Percentiles rank a stretch among this genome's conserved stretches.
Evolutionary conservation across 2,329 filamentous ascomycete species (phyloP).

Genomic region (Aspergillus texensis): DNA sequence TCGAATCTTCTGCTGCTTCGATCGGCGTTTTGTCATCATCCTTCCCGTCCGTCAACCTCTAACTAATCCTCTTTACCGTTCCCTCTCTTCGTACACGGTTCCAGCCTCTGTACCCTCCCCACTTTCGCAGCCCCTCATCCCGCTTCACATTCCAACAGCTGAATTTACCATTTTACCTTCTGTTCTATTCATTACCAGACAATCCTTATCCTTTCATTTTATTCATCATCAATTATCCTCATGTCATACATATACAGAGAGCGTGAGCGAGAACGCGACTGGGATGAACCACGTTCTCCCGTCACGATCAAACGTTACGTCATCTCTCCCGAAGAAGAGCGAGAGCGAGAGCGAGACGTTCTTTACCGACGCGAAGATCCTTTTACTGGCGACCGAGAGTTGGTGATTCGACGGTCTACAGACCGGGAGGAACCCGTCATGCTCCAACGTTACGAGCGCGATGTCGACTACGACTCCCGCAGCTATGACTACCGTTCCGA

Average conservation of each 20-base stretch:
- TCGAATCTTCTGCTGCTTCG: background rate
- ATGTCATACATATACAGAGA: constrained; percentile 43
- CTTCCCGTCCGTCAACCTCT: background rate
- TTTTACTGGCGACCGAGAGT: constrained; percentile 40
- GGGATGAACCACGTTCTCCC: constrained; percentile 45
- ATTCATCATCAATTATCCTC: constrained; percentile 9
- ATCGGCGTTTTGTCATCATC: background rate
- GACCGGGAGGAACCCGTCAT: constrained; percentile 48
- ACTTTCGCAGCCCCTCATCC: constrained; percentile 6
- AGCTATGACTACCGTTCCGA: constrained; percentile 47
- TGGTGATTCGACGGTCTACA: constrained; percentile 48
- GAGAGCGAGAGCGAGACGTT: constrained; percentile 35
- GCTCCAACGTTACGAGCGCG: constrained; percentile 54
- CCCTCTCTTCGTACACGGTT: background rate
- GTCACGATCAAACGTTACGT: constrained; percentile 61
- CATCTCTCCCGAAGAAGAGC: constrained; percentile 45
- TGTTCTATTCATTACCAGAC: background rate
- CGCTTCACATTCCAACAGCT: background rate
- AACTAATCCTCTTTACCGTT: background rate
- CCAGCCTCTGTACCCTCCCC: constrained; percentile 4
- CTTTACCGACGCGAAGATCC: constrained; percentile 36
- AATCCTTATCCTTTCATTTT: background rate
- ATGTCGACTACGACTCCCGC: constrained; percentile 47
- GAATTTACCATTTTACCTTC: background rate
- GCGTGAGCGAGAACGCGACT: constrained; percentile 43